phyloP scores from a whole-genome alignment of 768 basidiomycete species.

The Tricholoma saponaceum region DNA sequence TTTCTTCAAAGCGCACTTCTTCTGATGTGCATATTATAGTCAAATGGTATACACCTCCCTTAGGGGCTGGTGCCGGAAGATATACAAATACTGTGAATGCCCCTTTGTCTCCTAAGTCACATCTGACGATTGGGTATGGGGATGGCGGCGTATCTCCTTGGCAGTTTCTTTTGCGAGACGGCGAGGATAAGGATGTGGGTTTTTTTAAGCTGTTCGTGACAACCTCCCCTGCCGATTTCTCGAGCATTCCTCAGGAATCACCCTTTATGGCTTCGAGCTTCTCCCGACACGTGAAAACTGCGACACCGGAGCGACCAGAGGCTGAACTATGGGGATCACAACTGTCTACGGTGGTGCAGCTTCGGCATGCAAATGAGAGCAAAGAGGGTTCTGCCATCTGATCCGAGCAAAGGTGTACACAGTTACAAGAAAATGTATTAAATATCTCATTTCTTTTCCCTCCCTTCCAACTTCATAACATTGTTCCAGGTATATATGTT shows the following conservation, averaged over 20 bases:
- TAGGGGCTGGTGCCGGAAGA: conserved; percentile 20
- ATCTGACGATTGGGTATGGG: conserved; percentile 38
- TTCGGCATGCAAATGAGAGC: neutral
- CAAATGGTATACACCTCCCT: conserved; percentile 25
- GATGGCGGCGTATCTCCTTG: conserved; percentile 28
- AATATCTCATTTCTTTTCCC: too few relatives aligned
- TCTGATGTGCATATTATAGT: conserved; percentile 8
- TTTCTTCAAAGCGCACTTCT: neutral
- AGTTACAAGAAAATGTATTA: too few relatives aligned
- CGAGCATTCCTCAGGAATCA: conserved; percentile 27
- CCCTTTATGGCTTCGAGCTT: conserved; percentile 21
- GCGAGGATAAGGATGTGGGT: conserved; percentile 33
- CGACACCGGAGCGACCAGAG: neutral
- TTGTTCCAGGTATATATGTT: too few relatives aligned
- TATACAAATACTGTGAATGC: conserved; percentile 18
- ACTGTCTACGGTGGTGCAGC: conserved; percentile 1
- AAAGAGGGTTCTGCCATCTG: too few relatives aligned
- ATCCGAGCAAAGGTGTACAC: too few relatives aligned
- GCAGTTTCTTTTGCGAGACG: conserved; percentile 25
- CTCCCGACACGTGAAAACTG: neutral
- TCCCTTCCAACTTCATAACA: too few relatives aligned
- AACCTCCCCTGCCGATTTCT: conserved; percentile 29
- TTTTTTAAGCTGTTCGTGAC: conserved; percentile 42
- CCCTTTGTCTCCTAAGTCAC: conserved; percentile 20
- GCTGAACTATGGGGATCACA: conserved; percentile 1